Conservation (phyloP, 768 basidiomycete species). For the Tubosaeta sp. region DNA sequence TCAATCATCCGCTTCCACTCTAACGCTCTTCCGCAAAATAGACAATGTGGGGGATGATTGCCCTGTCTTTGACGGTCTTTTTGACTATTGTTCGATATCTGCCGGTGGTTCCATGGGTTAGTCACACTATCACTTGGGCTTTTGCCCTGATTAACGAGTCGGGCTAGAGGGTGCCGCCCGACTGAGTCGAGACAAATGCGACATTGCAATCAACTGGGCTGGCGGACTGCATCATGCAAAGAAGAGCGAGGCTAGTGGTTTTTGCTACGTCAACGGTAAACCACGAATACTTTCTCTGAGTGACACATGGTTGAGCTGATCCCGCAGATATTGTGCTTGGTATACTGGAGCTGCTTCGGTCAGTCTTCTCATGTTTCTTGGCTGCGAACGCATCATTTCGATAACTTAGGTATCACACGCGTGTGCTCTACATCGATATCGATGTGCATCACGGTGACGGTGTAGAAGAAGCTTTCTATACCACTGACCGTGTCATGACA, state of each 20-base stretch:
- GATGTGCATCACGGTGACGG: constrained; percentile 99
- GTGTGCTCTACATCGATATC: constrained; percentile 97
- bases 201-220: constrained; percentile 99
- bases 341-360: constrained; percentile 90
- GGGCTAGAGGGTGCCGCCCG: constrained; percentile 90
- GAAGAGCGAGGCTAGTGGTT: constrained; percentile 98
- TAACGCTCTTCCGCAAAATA: constrained; percentile 27
- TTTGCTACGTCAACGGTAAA: constrained; percentile 96
- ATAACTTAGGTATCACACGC: constrained; percentile 70
- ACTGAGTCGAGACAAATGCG: constrained; percentile 93
- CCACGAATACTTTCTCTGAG: not conserved
- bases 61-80: constrained; percentile 96
- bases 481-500: constrained; percentile 98
- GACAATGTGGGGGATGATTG: constrained; percentile 99
- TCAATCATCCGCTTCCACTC: not conserved
- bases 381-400: not conserved
- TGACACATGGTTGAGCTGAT: not conserved
- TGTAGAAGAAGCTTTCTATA: constrained; percentile 99
- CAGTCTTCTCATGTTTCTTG: constrained; percentile 12
- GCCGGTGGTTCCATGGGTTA: constrained; percentile 99
- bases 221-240: constrained; percentile 98
- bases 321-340: constrained; percentile 92
- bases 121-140: constrained; percentile 21
- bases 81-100: constrained; percentile 98
- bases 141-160: constrained; percentile 5